Base-by-base conservation (phyloP, 169 alveolate species). In the Plasmodium relictum region DNA sequence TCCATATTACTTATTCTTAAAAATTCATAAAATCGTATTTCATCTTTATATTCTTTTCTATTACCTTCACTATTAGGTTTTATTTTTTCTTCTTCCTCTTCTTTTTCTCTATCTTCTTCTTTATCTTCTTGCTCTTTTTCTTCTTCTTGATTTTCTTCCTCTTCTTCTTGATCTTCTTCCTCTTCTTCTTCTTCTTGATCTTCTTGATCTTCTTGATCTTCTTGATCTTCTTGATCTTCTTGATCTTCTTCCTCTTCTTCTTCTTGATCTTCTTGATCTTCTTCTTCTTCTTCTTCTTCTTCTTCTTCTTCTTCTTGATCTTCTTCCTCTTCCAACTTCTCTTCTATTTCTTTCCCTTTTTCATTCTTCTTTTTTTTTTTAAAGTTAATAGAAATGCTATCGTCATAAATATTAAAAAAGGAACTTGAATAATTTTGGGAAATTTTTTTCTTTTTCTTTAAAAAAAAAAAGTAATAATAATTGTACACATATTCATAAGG, bases 401-500 rank as follows among this genome's bases (percentile, higher is more conserved):
- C 91, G 20, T 83, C 91, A 26, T 69, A 83, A 16, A 83, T 42
- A 22, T 31, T 56, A 20, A 83, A 83, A 65, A 52, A 83, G 4
- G 91, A 58, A 16, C 58, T 59, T 14, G 74, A 83, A 54, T 83
- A 83, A 24, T 83, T 83, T 71, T 61, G 65, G 22, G n/a, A 52
- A 10, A 16, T 10, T 7, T 54, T 62, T 7, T 62, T 62, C 41
- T 61, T 24, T 26, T 45, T 22, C 37, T 22, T 70, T 26, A 83
- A 62, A 48, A 50, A 48, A 22, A 65, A 68, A 69, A 85, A 54
- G 24, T 83, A 83, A 31, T 83, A 83, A 24, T 83, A 73, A 12
- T 62, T 83, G 37, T 83, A 83, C 16, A 83, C 91, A 18, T 83
- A 83, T 18, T 83, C 91, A 18, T 83, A 83, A 3, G 91, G 91